A percentile compares a stretch with the other conserved stretches of the same genome.
Evolutionary conservation across 2,329 filamentous ascomycete genomes (phyloP).

Genomic region (Pseudodiploospora longispora): DNA sequence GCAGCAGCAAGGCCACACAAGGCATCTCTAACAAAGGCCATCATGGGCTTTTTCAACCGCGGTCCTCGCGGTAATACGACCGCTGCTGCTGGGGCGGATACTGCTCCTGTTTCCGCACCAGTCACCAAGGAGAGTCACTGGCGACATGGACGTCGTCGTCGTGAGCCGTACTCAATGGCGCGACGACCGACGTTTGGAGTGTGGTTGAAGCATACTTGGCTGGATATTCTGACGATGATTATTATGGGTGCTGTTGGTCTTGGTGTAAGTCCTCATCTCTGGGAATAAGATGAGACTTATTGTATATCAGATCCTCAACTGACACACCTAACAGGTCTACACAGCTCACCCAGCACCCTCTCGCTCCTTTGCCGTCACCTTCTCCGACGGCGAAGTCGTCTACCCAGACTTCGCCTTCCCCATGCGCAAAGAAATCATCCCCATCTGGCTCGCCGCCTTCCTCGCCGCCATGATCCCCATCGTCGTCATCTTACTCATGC

Average conservation of each 20-base stretch:
- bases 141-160: not conserved
- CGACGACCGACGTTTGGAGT: constrained; percentile 55
- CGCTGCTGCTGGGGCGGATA: too few species aligned
- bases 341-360: constrained; percentile 56
- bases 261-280: constrained; percentile 39
- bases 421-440: constrained; percentile 60
- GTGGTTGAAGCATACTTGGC: constrained; percentile 59
- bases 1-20: too few species aligned
- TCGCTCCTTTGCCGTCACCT: constrained; percentile 62
- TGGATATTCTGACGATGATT: constrained; percentile 61
- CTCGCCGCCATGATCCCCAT: constrained; percentile 59
- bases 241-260: constrained; percentile 58
- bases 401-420: constrained; percentile 65
- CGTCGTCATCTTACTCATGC: constrained; percentile 53
- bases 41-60: constrained; percentile 3
- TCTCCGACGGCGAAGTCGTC: constrained; percentile 59
- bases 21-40: not conserved
- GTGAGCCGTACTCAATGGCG: constrained; percentile 33
- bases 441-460: constrained; percentile 62
- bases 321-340: constrained; percentile 41
- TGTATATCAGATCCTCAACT: not conserved
- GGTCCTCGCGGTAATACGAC: too few species aligned
- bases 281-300: too few species aligned
- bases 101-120: too few species aligned
- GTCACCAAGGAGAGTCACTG: not conserved